Percentiles rank a stretch among this genome's conserved stretches.
phyloP scores from a whole-genome alignment of 2,329 filamentous ascomycete genomes.

The Aureobasidium sp. region DNA sequence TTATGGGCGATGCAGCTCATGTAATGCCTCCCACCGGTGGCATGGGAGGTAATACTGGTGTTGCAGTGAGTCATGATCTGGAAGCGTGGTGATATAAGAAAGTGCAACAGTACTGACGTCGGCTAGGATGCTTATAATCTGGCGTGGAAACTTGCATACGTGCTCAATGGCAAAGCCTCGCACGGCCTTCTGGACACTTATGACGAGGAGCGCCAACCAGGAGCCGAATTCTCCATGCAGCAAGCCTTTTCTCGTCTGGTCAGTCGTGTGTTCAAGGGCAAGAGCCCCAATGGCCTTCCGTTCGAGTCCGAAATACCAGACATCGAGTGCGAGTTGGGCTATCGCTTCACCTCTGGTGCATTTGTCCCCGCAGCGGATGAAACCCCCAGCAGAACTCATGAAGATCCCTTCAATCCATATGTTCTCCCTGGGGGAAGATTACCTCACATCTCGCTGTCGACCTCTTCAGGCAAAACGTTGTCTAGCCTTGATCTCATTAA shows the following conservation, averaged over 20 bases:
- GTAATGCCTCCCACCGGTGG: not conserved
- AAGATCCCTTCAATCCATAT: not conserved
- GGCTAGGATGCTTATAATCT: constrained; percentile 34
- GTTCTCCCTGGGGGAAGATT: not conserved
- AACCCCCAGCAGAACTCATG: not conserved
- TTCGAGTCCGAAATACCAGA: not conserved
- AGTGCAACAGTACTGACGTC: not conserved
- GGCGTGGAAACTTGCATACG: constrained; percentile 33
- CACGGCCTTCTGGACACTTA: not conserved
- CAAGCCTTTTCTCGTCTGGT: not conserved
- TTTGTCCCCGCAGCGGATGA: not conserved
- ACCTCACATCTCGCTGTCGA: not conserved
- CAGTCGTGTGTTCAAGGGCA: not conserved
- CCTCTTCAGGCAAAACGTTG: not conserved
- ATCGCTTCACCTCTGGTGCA: not conserved
- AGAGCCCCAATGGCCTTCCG: not conserved
- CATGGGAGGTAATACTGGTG: not conserved
- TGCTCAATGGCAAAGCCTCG: constrained; percentile 22
- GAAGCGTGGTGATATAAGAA: no score
- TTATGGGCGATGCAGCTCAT: not conserved
- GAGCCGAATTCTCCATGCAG: not conserved
- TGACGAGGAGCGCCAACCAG: not conserved
- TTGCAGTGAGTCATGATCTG: not conserved
- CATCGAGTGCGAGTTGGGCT: not conserved
- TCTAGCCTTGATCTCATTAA: not conserved